Evolutionary conservation across 768 basidiomycete genomes (phyloP), one percentile per base, ranked within the genome.

Genomic region (Mycena galopus): DNA sequence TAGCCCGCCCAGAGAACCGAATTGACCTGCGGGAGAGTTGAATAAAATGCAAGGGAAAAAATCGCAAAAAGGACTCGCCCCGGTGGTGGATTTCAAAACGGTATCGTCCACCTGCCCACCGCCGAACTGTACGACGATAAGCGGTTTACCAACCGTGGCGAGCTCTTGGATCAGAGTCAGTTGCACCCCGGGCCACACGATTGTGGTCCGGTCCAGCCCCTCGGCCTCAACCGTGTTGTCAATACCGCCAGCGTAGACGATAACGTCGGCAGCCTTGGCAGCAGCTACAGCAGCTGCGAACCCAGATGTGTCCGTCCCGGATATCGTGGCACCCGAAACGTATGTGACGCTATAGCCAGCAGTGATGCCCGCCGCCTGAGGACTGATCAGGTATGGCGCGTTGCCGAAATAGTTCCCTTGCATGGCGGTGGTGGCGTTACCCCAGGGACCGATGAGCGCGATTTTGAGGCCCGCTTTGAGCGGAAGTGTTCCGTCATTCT

Each of bases 401-500:
- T 81, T 77, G 23, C 90, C 90, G 29, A 81, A 75, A 76, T 91
- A 90, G 78, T 90, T 91, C 21, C 89, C 89, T 68, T 90, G 89
- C 86, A 90, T 86, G 63, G 85, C 82, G 16, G 76, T 83, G 0
- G 89, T 90, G 10, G 88, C 88, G 73, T 88, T 88, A 6, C 85
- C 86, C 84, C 85, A 89, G 3, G 89, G 90, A 0, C 92, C 91
- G 65, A 92, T 84, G 47, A 92, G 77, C 12, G 89, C 91, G 35
- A 93, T 78, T 21, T 86, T 88, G 64, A 87, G 79, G 0, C 79
- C 81, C 3, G 79, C 77, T 23, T 84, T 82, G 56, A 92, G 81
- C 4, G 91, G 92, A 6, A 93, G 82, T 9, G 84, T 86, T 4
- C 87, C 88, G 63, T 91, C 89, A 75, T 92, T 93, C 83, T 92